phyloP scores from a whole-genome alignment of 2,329 filamentous ascomycete species.

The Mycocentrospora acerina region DNA sequence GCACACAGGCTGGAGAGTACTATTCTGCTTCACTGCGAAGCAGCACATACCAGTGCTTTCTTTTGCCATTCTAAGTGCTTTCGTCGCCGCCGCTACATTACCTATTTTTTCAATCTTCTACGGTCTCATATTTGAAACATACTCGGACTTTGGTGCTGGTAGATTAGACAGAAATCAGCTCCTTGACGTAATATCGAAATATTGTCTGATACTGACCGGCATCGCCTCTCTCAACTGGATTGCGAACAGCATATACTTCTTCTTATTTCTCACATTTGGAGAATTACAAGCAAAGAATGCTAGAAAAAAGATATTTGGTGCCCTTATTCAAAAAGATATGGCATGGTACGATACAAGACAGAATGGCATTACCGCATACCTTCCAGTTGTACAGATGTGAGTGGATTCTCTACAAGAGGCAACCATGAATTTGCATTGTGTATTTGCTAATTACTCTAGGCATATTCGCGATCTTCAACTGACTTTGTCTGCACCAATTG shows the following conservation, averaged over 20 bases:
- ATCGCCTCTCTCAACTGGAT: constrained; percentile 69
- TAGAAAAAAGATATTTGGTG: constrained; percentile 65
- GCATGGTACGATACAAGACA: constrained; percentile 77
- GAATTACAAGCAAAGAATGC: constrained; percentile 74
- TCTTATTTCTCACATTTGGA: constrained; percentile 74
- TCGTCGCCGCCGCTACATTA: constrained; percentile 62
- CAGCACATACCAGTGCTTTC: constrained; percentile 59
- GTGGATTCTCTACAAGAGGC: constrained; percentile 29
- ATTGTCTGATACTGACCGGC: constrained; percentile 63
- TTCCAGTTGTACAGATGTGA: constrained; percentile 74
- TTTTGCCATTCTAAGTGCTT: constrained; percentile 58
- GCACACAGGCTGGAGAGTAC: constrained; percentile 50
- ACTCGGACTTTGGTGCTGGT: constrained; percentile 66
- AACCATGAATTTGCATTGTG: constrained; percentile 1
- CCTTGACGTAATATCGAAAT: constrained; percentile 57
- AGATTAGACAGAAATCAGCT: constrained; percentile 53
- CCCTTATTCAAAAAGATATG: constrained; percentile 71
- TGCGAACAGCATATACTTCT: constrained; percentile 66
- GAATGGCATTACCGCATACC: constrained; percentile 70
- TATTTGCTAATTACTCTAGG: constrained; percentile 49
- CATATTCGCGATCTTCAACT: constrained; percentile 80
- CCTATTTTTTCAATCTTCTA: constrained; percentile 70
- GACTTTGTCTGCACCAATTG: constrained; percentile 77
- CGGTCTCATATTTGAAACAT: constrained; percentile 72
- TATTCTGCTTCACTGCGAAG: constrained; percentile 73